Conservation (phyloP, 2,329 filamentous ascomycete species). For the Pestalotiopsis sp. region DNA sequence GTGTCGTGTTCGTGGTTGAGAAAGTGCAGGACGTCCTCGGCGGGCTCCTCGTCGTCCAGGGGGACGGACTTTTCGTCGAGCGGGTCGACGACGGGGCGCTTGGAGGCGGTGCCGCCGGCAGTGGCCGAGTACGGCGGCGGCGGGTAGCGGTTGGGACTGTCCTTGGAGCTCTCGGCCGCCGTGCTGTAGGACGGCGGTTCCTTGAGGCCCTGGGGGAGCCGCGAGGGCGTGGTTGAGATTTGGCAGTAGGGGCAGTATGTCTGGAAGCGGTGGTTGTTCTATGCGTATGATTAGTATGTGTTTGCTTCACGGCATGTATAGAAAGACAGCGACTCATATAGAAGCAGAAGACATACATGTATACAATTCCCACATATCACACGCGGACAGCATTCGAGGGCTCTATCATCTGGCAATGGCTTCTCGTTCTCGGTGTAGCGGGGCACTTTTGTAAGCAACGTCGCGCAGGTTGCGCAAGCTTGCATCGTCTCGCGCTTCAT, state of each 20-base stretch:
- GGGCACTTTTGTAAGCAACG: conserved; percentile 57
- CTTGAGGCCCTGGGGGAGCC: conserved; percentile 63
- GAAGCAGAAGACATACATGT: conserved; percentile 46
- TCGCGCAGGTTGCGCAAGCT: conserved; percentile 73
- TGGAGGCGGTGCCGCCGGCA: background rate
- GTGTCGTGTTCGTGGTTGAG: conserved; percentile 71
- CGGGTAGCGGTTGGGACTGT: conserved; percentile 28
- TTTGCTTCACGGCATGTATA: background rate
- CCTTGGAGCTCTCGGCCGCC: conserved; percentile 30
- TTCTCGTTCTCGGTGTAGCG: conserved; percentile 59
- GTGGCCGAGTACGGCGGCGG: conserved; percentile 43
- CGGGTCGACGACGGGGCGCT: background rate
- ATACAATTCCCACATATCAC: conserved; percentile 74
- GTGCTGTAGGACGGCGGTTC: conserved; percentile 69
- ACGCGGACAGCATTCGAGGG: conserved; percentile 69
- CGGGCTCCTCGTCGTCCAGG: conserved; percentile 33
- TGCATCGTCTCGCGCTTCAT: conserved; percentile 25
- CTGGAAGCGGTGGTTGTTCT: conserved; percentile 70
- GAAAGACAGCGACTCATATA: background rate
- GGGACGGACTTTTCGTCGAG: conserved; percentile 32
- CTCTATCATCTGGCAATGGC: conserved; percentile 59
- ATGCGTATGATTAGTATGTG: background rate
- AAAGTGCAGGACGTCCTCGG: conserved; percentile 75
- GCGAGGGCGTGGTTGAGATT: conserved; percentile 62
- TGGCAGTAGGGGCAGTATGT: conserved; percentile 77